These are phyloP conservation scores for Beta vulgaris DNA, from an alignment of 148 eudicot genomes.

Conservation along the genomic window DNA sequence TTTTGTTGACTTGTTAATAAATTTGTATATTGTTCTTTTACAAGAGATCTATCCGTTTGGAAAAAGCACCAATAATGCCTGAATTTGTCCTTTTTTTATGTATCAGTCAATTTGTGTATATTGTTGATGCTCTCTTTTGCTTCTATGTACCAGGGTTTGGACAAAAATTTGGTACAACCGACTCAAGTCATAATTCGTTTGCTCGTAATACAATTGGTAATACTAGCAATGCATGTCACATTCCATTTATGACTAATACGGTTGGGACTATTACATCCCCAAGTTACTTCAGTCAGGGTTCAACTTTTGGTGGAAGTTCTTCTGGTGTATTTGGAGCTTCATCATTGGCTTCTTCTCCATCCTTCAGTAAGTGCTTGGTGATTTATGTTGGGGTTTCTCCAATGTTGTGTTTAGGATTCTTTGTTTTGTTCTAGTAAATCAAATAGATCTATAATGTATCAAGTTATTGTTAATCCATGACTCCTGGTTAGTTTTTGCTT, in stretches of 20 bases:
- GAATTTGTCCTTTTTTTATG: too few species aligned
- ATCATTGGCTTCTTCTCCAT: constrained; percentile 20
- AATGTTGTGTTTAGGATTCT: neutral
- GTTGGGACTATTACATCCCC: constrained; percentile 10
- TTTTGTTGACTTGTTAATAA: neutral
- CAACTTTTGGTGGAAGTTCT: constrained; percentile 19
- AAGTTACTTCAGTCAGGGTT: constrained; percentile 16
- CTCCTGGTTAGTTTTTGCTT: neutral
- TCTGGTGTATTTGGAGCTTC: constrained; percentile 20
- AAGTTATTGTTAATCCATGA: neutral
- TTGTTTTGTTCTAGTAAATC: neutral
- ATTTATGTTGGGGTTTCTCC: neutral
- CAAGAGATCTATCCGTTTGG: too few species aligned
- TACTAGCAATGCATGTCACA: constrained; percentile 11
- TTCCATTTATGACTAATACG: constrained; percentile 5
- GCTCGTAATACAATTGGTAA: constrained; percentile 5
- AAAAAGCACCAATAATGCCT: too few species aligned
- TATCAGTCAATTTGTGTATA: neutral
- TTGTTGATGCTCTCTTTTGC: neutral
- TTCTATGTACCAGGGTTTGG: constrained; percentile 22
- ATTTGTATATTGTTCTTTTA: neutral
- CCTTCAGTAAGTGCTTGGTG: constrained; percentile 10
- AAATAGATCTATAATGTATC: too few species aligned
- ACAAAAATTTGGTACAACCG: neutral
- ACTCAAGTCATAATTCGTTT: neutral